These are phyloP conservation scores for Micractinium conductrix DNA, from an alignment of 139 green algal genomes.

Conservation along the genomic window DNA sequence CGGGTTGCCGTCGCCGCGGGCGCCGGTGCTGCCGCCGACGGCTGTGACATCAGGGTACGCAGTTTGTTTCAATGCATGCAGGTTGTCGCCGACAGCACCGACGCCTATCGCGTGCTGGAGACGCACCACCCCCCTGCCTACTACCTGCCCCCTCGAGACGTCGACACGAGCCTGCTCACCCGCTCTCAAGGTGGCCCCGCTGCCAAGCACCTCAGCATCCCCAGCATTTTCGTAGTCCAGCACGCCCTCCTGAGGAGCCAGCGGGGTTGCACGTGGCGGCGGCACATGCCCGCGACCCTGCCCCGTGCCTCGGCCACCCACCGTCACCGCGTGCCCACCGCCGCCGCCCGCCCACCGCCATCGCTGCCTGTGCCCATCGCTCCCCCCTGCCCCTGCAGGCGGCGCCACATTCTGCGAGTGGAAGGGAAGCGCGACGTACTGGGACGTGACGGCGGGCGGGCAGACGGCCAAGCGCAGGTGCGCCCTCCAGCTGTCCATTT, in stretches of 20 bases:
- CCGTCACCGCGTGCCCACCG: not conserved
- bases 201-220: too few species aligned
- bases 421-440: conserved; percentile 61
- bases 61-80: not conserved
- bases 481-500: not conserved
- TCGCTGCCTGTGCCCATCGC: too few species aligned
- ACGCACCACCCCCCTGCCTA: conserved; percentile 28
- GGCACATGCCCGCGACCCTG: not conserved
- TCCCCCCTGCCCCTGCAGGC: not conserved
- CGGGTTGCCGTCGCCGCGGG: not conserved
- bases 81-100: not conserved
- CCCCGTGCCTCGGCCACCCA: not conserved
- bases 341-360: not conserved
- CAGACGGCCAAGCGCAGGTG: not conserved
- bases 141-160: conserved; percentile 39
- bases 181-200: not conserved
- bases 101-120: not conserved
- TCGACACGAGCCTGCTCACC: conserved; percentile 19
- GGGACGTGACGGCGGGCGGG: conserved; percentile 19
- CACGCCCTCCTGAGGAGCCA: not conserved
- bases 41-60: too few species aligned
- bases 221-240: not conserved
- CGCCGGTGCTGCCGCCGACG: too few species aligned
- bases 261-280: not conserved
- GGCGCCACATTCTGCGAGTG: conserved; percentile 59